These are phyloP conservation scores for Saccharomyces mikatae DNA, from an alignment of 805 yeast genomes.

Conservation along the genomic window DNA sequence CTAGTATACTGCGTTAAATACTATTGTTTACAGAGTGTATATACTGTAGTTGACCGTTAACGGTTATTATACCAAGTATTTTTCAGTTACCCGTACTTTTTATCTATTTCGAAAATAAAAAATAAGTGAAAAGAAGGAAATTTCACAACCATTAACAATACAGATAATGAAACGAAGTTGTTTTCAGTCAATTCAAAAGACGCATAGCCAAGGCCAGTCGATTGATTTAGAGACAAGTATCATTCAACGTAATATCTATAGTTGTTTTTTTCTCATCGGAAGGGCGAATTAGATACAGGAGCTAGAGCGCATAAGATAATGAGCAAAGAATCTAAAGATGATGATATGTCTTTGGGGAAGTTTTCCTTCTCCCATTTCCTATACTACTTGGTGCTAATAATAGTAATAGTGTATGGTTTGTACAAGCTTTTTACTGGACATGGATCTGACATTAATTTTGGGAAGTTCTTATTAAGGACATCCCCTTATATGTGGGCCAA, in stretches of 20 bases:
- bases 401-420: conserved; percentile 22
- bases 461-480: conserved; percentile 71
- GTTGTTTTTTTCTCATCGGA: not conserved
- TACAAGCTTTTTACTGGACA: conserved; percentile 70
- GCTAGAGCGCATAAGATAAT: not conserved
- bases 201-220: not conserved
- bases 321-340: conserved; percentile 10
- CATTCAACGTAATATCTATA: not conserved
- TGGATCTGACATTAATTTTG: conserved; percentile 88
- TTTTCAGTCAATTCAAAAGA: not conserved
- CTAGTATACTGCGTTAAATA: not conserved
- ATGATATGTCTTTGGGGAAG: conserved; percentile 8
- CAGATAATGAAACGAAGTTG: not conserved
- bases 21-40: not conserved
- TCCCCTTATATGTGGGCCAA: conserved; percentile 98
- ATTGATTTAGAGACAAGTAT: not conserved
- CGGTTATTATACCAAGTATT: not conserved
- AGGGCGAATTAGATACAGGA: not conserved
- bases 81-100: not conserved
- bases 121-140: not conserved
- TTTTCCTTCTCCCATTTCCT: conserved; percentile 14
- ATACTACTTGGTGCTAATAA: conserved; percentile 16
- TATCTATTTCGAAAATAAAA: not conserved
- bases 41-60: not conserved
- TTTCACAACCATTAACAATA: not conserved